Base-by-base conservation (phyloP, 768 basidiomycete species). In the Symmetrospora coprosmae region DNA sequence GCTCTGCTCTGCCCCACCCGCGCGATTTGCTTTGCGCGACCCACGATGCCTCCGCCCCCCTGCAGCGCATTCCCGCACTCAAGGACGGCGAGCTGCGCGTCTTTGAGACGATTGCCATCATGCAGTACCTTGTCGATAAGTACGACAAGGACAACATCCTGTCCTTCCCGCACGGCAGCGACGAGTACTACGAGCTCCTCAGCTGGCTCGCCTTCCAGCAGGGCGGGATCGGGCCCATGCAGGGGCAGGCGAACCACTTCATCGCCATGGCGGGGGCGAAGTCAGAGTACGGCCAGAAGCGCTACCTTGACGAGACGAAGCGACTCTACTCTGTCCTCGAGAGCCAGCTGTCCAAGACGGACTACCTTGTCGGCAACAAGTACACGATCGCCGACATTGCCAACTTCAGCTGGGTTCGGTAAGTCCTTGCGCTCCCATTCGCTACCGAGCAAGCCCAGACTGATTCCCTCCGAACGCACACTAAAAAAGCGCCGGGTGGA, bases 281-380 rank as follows among this genome's bases (percentile, higher is more conserved):
- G 55, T 58, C 55, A 8, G 55, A 58, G 41, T 58, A 58, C 30
- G 55, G 55, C 41, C 43, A 68, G 62, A 65, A 73, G 81, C 82
- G 87, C 52, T 91, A 87, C 72, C 65, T 74, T 21, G 81, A 86
- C 25, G 90, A 92, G 76, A 86, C 86, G 1, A 81, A 80, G 66
- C 81, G 90, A 37, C 77, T 91, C 23, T 91, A 85, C 71, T 76
- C 80, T 21, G 90, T 91, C 4, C 78, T 92, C 40, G 81, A 91
- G 66, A 80, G 82, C 49, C 80, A 84, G 25, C 78, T 91, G 28
- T n/a, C n/a, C 43, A 58, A 27, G 55, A 37, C 58, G 28, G 79
- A 58, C 28, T 58, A 43, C 28, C 55, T 58, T 14, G 55, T 58
- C 31, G 33, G 35, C 16, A 33, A 58, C 55, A 58, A 58, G 23